These are phyloP conservation scores for Cerioporus squamosus DNA, from an alignment of 1,284 basidiomycete genomes.

Conservation along the genomic window DNA sequence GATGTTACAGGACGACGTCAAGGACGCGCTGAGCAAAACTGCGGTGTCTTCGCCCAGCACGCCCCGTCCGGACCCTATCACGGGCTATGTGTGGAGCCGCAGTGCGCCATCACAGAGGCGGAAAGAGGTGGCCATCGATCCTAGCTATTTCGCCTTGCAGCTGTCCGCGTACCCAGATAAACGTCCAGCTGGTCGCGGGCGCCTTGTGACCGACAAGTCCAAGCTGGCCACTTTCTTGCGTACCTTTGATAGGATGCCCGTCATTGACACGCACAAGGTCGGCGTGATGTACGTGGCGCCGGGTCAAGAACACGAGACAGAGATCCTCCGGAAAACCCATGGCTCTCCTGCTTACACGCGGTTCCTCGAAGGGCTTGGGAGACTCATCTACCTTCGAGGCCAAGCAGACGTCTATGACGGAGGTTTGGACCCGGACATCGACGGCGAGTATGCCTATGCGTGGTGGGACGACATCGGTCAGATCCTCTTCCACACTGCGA, in stretches of 20 bases:
- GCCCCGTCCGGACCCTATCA: constrained; percentile 59
- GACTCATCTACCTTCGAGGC: constrained; percentile 89
- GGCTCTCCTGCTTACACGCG: constrained; percentile 95
- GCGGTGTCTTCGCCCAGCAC: constrained; percentile 6
- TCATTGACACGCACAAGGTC: constrained; percentile 98
- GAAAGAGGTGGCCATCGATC: constrained; percentile 86
- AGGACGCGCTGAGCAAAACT: constrained; percentile 15
- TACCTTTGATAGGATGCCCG: constrained; percentile 85
- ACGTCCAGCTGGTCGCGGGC: constrained; percentile 38
- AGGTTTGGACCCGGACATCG: constrained; percentile 86
- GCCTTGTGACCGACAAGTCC: constrained; percentile 61
- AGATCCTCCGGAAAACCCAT: constrained; percentile 90
- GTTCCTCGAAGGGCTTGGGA: constrained; percentile 89
- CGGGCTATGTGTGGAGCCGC: constrained; percentile 84
- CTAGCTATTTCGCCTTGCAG: constrained; percentile 87
- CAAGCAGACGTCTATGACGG: constrained; percentile 95
- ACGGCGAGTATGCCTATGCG: constrained; percentile 95
- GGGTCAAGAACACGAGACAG: constrained; percentile 83
- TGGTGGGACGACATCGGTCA: constrained; percentile 99
- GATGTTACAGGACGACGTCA: constrained; percentile 15
- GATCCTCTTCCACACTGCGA: constrained; percentile 94
- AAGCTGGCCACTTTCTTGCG: constrained; percentile 62
- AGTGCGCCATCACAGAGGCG: constrained; percentile 86
- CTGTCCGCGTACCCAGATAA: constrained; percentile 79
- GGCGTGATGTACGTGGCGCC: constrained; percentile 97